phyloP scores from a whole-genome alignment of 768 basidiomycete genomes.

The Tephrocybe sp. region DNA sequence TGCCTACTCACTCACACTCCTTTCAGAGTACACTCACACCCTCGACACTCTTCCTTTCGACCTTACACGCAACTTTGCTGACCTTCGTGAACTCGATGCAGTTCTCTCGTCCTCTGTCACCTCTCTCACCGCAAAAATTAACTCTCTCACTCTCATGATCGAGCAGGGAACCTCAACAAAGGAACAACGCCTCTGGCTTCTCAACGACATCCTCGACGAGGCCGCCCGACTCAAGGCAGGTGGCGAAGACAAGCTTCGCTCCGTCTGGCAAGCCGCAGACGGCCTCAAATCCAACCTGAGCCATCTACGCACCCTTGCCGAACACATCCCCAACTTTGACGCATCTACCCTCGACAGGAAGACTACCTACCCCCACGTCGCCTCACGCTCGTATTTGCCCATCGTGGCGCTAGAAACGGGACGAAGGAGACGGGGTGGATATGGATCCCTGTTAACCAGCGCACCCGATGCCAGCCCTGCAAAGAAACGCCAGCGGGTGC shows the following conservation, averaged over 20 bases:
- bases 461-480: conserved; percentile 59
- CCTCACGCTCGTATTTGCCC: conserved; percentile 67
- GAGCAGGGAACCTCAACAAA: conserved; percentile 56
- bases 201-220: conserved; percentile 94
- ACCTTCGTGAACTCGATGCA: conserved; percentile 97
- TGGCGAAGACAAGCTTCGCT: conserved; percentile 96
- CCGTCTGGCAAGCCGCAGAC: conserved; percentile 89
- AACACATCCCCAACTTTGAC: conserved; percentile 64
- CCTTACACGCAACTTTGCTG: conserved; percentile 91
- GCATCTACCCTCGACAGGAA: conserved; percentile 50
- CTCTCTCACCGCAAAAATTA: conserved; percentile 78
- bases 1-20: conserved; percentile 64
- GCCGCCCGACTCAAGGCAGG: conserved; percentile 88
- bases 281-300: conserved; percentile 65
- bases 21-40: conserved; percentile 85
- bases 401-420: conserved; percentile 58
- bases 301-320: conserved; percentile 62
- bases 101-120: conserved; percentile 89
- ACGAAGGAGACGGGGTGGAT: conserved; percentile 54
- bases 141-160: conserved; percentile 71
- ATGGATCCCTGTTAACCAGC: conserved; percentile 51
- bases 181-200: conserved; percentile 79
- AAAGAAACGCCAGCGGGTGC: conserved; percentile 64
- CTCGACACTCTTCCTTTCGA: conserved; percentile 93
- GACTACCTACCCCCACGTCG: conserved; percentile 76